Percentiles rank a stretch among this genome's conserved stretches.
phyloP scores from a whole-genome alignment of 768 basidiomycete genomes.

The Russula foetens region DNA sequence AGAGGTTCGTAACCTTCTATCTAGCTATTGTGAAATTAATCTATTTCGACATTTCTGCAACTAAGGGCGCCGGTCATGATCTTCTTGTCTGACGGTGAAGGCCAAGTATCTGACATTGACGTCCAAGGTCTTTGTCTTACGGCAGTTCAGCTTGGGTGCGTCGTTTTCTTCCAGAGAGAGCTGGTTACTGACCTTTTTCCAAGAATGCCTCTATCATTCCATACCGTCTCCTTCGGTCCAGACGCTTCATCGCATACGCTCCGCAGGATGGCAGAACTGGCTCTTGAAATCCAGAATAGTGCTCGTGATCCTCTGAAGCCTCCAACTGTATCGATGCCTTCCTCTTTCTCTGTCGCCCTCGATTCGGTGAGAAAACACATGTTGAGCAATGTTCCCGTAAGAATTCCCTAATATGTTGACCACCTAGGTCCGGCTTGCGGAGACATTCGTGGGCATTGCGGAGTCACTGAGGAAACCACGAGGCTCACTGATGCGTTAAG shows the following conservation, averaged over 20 bases:
- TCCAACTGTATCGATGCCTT: background rate
- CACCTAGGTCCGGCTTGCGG: slow-evolving; percentile 41
- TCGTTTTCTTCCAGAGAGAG: background rate
- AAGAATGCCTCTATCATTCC: slow-evolving; percentile 50
- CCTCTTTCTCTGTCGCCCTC: slow-evolving; percentile 39
- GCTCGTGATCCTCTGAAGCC: slow-evolving; percentile 30
- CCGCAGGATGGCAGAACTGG: slow-evolving; percentile 46
- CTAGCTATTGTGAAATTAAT: background rate
- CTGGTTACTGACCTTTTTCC: background rate
- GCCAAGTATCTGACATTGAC: slow-evolving; percentile 30
- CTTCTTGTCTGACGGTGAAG: slow-evolving; percentile 53
- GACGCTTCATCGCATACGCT: slow-evolving; percentile 26
- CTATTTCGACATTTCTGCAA: slow-evolving; percentile 1
- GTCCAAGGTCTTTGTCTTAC: slow-evolving; percentile 36
- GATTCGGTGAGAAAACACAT: background rate
- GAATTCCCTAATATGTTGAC: background rate
- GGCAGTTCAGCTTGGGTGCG: slow-evolving; percentile 40
- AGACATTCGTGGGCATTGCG: slow-evolving; percentile 54
- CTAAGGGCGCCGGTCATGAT: slow-evolving; percentile 43
- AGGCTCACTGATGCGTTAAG: slow-evolving; percentile 35
- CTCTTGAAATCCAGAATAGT: slow-evolving; percentile 37
- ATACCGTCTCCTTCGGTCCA: slow-evolving; percentile 49
- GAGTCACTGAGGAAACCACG: slow-evolving; percentile 50
- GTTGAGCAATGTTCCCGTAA: no score
- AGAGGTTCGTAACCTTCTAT: slow-evolving; percentile 30